Percentiles rank a stretch among this genome's conserved stretches.
Evolutionary conservation across 192 early-diverging fungal genomes (phyloP).

Genomic region (Coemansia sp.): DNA sequence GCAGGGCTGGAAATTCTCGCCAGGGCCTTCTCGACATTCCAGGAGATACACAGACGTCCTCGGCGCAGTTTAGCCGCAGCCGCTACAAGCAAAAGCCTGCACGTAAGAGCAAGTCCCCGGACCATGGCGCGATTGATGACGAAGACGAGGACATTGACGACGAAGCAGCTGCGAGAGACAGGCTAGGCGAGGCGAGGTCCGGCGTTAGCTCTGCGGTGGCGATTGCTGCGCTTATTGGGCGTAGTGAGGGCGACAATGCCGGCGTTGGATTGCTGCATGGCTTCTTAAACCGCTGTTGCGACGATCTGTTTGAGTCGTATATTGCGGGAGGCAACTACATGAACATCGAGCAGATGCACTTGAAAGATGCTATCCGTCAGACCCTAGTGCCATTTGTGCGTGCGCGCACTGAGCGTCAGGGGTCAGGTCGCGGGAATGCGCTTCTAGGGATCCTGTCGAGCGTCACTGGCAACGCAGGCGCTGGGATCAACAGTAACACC

Average conservation of each 20-base stretch:
- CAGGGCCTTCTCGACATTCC: conserved; percentile 52
- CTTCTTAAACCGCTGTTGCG: conserved; percentile 85
- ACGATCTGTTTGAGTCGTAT: conserved; percentile 95
- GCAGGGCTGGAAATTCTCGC: conserved; percentile 36
- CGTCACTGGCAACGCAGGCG: conserved; percentile 24
- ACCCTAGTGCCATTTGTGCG: conserved; percentile 57
- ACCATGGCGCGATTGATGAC: conserved; percentile 29
- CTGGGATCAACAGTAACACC: not conserved
- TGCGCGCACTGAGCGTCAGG: conserved; percentile 41
- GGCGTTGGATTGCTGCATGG: conserved; percentile 63
- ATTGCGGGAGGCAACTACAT: conserved; percentile 88
- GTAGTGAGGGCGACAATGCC: conserved; percentile 53
- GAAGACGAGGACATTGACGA: conserved; percentile 52
- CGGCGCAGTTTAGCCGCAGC: conserved; percentile 55
- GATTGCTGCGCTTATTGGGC: conserved; percentile 52
- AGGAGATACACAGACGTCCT: conserved; percentile 44
- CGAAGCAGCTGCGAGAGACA: conserved; percentile 42
- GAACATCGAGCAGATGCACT: conserved; percentile 70
- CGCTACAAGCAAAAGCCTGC: conserved; percentile 37
- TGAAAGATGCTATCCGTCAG: conserved; percentile 68
- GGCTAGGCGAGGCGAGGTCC: conserved; percentile 48
- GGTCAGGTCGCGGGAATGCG: conserved; percentile 41
- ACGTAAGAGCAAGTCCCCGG: conserved; percentile 4
- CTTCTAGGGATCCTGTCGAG: conserved; percentile 54
- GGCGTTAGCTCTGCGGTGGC: conserved; percentile 51